Base-by-base conservation (phyloP, 768 basidiomycete genomes). In the Collybia sp. region DNA sequence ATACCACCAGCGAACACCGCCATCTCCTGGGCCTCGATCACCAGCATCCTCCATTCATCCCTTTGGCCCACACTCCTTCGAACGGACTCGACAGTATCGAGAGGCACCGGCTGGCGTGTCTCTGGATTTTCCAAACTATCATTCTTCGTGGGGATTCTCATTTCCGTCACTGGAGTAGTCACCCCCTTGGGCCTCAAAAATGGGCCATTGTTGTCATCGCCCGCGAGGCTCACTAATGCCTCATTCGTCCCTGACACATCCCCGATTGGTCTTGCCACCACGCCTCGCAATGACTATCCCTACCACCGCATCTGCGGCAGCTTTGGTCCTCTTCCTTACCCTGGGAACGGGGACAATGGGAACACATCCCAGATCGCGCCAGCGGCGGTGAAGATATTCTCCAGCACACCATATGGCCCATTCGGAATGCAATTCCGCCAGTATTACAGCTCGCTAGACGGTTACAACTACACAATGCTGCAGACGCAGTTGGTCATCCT, bases 401-500 rank as follows among this genome's bases (percentile, higher is more conserved):
- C 51, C 43, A 49, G 50, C 19, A 59, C 54, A 10, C 46, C 52
- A 1, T 45, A 58, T 38, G 50, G 56, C 12, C 45, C 56, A 11
- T 59, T 59, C 25, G 37, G 34, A 18, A 57, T 59, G 56, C 47
- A 56, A 43, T 59, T 52, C 35, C 36, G 58, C 12, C 46, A 43
- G 19, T 59, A 51, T 36, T 59, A 48, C 17, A 20, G 52, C 5
- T 52, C 52, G 11, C 48, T 43, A 8, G 47, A 36, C 4, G 49
- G 48, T 1, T 43, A 30, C 11, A 51, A 57, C 20, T 53, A 30
- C n/a, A 35, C 50, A 1, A 46, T 43, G 10, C 40, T 42, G 6
- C 8, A 41, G 11, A 30, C 48, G 10, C 37, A 40, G 17, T n/a
- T 50, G 8, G 35, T 46, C 2, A 48, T 49, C 2, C 47, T 51